Evolutionary conservation across 2,329 filamentous ascomycete species (phyloP).

Genomic region (Phoma sp.): DNA sequence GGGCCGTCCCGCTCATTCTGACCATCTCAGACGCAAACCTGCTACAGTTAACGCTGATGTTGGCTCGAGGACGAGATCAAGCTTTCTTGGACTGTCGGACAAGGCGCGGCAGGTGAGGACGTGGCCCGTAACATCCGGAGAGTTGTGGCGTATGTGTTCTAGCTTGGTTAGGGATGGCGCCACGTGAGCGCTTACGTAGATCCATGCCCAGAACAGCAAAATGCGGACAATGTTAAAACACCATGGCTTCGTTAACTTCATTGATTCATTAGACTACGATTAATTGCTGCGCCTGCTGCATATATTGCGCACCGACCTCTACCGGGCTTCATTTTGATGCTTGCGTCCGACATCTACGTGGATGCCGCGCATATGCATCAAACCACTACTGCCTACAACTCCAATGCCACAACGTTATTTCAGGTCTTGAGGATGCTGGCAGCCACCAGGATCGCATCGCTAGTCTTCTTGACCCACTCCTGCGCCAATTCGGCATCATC

Average conservation of each 20-base stretch:
- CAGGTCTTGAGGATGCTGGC: slow-evolving; percentile 42
- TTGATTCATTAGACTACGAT: slow-evolving; percentile 13
- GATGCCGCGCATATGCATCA: neutral
- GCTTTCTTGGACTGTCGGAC: neutral
- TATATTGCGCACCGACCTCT: neutral
- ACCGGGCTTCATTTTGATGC: neutral
- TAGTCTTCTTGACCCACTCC: slow-evolving; percentile 48
- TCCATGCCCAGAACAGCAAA: slow-evolving; percentile 2
- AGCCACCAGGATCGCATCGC: slow-evolving; percentile 40
- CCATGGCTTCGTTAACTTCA: slow-evolving; percentile 2
- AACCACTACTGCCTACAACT: neutral
- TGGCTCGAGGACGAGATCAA: slow-evolving; percentile 1
- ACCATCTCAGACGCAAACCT: slow-evolving; percentile 6
- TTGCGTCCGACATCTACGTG: slow-evolving; percentile 3
- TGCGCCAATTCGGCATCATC: slow-evolving; percentile 38
- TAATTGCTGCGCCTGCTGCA: slow-evolving; percentile 4
- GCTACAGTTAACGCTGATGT: slow-evolving; percentile 1
- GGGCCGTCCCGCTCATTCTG: slow-evolving; percentile 8
- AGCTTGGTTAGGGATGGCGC: slow-evolving; percentile 5
- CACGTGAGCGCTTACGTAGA: slow-evolving; percentile 10
- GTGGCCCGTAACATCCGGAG: slow-evolving; percentile 8
- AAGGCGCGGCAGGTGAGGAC: slow-evolving; percentile 6
- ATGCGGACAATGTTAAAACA: neutral
- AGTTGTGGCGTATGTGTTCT: neutral
- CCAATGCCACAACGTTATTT: neutral